Base-by-base conservation (phyloP, 2,329 filamentous ascomycete genomes). In the Fusarium austroafricanum region DNA sequence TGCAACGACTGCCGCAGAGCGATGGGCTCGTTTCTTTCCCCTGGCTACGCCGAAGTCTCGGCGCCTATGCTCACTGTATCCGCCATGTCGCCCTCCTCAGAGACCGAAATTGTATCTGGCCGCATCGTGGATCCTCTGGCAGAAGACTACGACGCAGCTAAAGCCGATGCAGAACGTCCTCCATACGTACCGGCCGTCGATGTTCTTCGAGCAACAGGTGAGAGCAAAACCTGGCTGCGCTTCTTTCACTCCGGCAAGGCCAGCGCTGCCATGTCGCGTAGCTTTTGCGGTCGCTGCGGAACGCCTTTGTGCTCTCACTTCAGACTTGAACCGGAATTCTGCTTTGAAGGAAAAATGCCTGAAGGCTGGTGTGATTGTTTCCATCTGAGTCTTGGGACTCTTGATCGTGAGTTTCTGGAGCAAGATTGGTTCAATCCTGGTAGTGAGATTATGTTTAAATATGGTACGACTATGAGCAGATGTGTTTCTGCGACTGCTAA, bases 251-350 rank as follows among this genome's bases (percentile, higher is more conserved):
- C 64, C 33, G 33, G n/a, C 3, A 49, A 56, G 28, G 29, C 23
- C 26, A 44, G 6, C n/a, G 70, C 70, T 37, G 53, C 49, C 1
- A 42, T 39, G 37, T 73, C 74, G 0, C 73, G 74, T 12, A 65
- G 59, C 40, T 76, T 75, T 46, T 76, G 74, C 20, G 67, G 67
- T 1, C 72, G 74, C 10, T 75, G 73, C 45, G 73, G 74, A 4
- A 60, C 72, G 1, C 62, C 56, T 6, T 10, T 74, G 1, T 60
- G 55, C 39, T 75, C 46, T 46, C 71, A 73, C 10, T 62, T 72
- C 21, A 61, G 58, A 31, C 65, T 73, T 0, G 15, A 33, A 10
- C 49, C 68, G 0, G 61, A 61, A 29, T 71, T 40, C 10, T 67
- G 68, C 21, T 43, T 57, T 10, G 61, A 43, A 15, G 71, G 53